Percentiles rank a stretch among this genome's conserved stretches.
Evolutionary conservation across 768 basidiomycete species (phyloP).

Genomic region (Cantharellus anzutake): DNA sequence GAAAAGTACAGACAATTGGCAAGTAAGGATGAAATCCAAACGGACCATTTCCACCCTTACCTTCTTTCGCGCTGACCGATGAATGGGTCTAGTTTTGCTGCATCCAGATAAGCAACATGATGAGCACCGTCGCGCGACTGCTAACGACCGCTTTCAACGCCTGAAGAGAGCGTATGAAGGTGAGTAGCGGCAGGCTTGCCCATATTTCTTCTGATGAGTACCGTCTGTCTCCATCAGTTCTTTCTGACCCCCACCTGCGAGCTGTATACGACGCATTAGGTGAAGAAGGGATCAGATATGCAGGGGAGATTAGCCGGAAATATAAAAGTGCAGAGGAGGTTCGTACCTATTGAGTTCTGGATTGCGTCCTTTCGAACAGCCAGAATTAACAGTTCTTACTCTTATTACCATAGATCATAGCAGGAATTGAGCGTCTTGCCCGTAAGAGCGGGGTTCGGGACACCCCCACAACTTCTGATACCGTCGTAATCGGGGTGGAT

Average conservation of each 20-base stretch:
- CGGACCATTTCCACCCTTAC: background rate
- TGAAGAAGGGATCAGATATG: conserved; percentile 3
- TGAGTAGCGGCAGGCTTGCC: background rate
- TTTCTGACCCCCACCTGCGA: conserved; percentile 1
- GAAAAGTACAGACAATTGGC: conserved; percentile 5
- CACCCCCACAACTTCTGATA: too few relatives aligned
- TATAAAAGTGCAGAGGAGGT: conserved; percentile 4
- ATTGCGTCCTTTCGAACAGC: background rate
- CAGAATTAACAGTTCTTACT: too few relatives aligned
- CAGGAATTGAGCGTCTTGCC: too few relatives aligned
- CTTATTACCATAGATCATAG: too few relatives aligned
- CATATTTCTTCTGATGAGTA: background rate
- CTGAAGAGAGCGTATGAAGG: conserved; percentile 4
- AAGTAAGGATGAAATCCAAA: background rate
- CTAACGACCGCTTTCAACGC: conserved; percentile 1
- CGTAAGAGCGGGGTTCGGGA: too few relatives aligned
- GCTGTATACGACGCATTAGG: conserved; percentile 7
- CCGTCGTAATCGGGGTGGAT: too few relatives aligned
- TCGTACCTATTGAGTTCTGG: background rate
- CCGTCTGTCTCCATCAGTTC: background rate
- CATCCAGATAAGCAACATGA: conserved; percentile 5
- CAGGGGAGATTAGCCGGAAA: conserved; percentile 1
- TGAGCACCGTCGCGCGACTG: background rate
- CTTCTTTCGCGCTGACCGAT: background rate
- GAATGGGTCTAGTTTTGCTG: conserved; percentile 1